Evolutionary conservation across 1,284 basidiomycete genomes (phyloP).

Genomic region (Tremellales sp.): DNA sequence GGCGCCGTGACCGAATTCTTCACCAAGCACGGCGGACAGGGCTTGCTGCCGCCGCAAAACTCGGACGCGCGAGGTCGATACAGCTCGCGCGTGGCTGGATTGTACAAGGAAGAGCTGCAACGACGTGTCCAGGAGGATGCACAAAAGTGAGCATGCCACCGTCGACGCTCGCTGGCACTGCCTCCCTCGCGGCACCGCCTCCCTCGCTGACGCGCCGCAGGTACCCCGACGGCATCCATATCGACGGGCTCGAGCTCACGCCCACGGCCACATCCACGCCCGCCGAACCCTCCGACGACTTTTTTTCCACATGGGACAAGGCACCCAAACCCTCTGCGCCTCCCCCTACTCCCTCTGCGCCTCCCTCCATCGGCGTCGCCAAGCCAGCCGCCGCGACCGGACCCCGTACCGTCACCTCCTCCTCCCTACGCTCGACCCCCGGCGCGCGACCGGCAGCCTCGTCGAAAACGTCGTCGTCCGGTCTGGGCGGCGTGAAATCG

Average conservation of each 20-base stretch:
- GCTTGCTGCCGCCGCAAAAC: slow-evolving; percentile 60
- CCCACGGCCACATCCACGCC: slow-evolving; percentile 46
- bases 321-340: slow-evolving; percentile 32
- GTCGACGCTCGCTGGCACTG: not conserved
- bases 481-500: slow-evolving; percentile 57
- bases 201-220: slow-evolving; percentile 48
- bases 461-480: slow-evolving; percentile 30
- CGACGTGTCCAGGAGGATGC: slow-evolving; percentile 76
- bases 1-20: slow-evolving; percentile 86
- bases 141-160: slow-evolving; percentile 52
- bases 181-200: not conserved
- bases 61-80: slow-evolving; percentile 87
- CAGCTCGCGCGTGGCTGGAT: slow-evolving; percentile 70
- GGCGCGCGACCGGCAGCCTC: slow-evolving; percentile 56
- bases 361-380: slow-evolving; percentile 40
- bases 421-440: slow-evolving; percentile 51
- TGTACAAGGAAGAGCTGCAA: slow-evolving; percentile 90
- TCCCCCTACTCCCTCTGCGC: slow-evolving; percentile 29
- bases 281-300: slow-evolving; percentile 70
- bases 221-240: slow-evolving; percentile 67
- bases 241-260: slow-evolving; percentile 64
- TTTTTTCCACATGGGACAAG: slow-evolving; percentile 95
- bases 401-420: slow-evolving; percentile 52
- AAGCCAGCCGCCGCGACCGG: slow-evolving; percentile 22
- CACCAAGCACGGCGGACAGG: slow-evolving; percentile 72